A percentile compares a stretch with the other conserved stretches of the same genome.
These are phyloP conservation scores for Starmerella bacillaris DNA, from an alignment of 805 yeast species.

Conservation along the genomic window DNA sequence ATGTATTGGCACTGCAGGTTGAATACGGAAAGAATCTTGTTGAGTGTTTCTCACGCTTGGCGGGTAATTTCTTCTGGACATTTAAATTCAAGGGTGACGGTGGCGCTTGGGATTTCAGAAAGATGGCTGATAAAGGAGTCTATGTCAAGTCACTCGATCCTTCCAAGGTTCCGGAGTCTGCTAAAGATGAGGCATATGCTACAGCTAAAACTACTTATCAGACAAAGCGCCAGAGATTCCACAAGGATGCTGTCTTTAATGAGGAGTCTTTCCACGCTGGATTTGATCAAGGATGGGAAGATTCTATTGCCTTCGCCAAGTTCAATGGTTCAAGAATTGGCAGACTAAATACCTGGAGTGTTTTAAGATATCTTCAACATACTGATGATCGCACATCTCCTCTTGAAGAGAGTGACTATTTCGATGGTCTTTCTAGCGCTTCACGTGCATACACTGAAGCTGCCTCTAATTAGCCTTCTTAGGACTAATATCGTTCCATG, in stretches of 20 bases:
- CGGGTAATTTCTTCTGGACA: constrained; percentile 84
- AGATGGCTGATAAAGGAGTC: constrained; percentile 30
- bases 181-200: constrained; percentile 20
- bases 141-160: constrained; percentile 6
- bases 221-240: constrained; percentile 49
- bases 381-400: constrained; percentile 35
- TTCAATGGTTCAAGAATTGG: constrained; percentile 61
- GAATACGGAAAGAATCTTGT: constrained; percentile 45
- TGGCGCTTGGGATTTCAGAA: constrained; percentile 88
- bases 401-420: constrained; percentile 68
- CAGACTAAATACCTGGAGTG: constrained; percentile 49
- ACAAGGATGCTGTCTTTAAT: constrained; percentile 46
- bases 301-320: constrained; percentile 47
- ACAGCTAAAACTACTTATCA: constrained; percentile 31
- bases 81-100: constrained; percentile 73
- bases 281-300: constrained; percentile 56
- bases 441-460: constrained; percentile 31
- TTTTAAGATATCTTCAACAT: constrained; percentile 47
- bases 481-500: too few relatives aligned
- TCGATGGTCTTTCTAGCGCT: constrained; percentile 62
- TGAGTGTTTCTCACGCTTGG: constrained; percentile 29
- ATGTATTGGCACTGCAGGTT: constrained; percentile 37
- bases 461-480: too few relatives aligned
- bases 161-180: constrained; percentile 2
- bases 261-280: constrained; percentile 73